phyloP scores from a whole-genome alignment of 257 asterid species.

The Solanum etuberosum region DNA sequence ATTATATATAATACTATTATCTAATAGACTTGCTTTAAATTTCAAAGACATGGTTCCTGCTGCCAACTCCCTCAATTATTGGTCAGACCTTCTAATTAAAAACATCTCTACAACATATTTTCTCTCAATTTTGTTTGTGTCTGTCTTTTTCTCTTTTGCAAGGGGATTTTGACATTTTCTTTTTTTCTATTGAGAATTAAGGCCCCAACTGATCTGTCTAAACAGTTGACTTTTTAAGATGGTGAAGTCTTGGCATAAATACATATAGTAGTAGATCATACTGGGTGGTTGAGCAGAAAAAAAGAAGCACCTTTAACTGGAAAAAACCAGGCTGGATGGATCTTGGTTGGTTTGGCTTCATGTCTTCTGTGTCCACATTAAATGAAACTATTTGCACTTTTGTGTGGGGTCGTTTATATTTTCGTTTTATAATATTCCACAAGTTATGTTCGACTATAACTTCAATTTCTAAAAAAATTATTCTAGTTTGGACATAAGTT shows the following conservation, averaged over 20 bases:
- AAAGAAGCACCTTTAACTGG: not conserved
- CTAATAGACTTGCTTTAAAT: not conserved
- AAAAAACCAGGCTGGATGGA: constrained; percentile 17
- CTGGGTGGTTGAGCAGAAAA: constrained; percentile 26
- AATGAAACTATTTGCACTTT: not conserved
- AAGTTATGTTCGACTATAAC: too few species aligned
- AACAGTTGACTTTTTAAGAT: constrained; percentile 35
- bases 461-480: too few species aligned
- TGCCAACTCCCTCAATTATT: not conserved
- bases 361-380: not conserved
- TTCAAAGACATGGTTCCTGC: not conserved
- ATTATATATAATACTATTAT: not conserved
- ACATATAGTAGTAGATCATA: not conserved
- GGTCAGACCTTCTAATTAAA: not conserved
- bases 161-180: constrained; percentile 19
- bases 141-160: constrained; percentile 16
- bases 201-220: constrained; percentile 10
- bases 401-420: not conserved
- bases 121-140: not conserved
- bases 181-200: constrained; percentile 4
- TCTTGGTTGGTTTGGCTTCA: constrained; percentile 15
- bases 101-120: not conserved
- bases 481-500: too few species aligned
- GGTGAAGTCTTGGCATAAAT: not conserved
- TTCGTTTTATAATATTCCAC: not conserved